Evolutionary conservation across 208 protist species (phyloP).

Genomic region (Acanthamoeba quina): DNA sequence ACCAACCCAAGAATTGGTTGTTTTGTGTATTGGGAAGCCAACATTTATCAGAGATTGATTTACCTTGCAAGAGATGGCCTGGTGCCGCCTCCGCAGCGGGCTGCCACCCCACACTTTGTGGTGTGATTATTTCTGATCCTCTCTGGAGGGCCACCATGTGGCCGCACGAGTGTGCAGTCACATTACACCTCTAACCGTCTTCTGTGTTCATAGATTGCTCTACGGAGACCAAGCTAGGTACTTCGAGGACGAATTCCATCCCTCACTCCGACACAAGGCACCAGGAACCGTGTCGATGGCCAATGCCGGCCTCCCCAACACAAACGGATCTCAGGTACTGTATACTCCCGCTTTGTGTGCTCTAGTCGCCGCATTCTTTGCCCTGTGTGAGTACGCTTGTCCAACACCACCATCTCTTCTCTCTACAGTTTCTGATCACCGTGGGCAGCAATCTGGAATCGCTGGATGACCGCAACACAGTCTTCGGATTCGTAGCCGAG

Average conservation of each 20-base stretch:
- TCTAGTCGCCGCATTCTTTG: no score
- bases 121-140: neutral
- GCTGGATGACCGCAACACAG: slow-evolving; percentile 92
- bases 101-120: neutral
- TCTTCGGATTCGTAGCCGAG: slow-evolving; percentile 92
- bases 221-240: slow-evolving; percentile 87
- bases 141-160: no score
- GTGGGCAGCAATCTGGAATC: slow-evolving; percentile 82
- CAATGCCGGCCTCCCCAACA: slow-evolving; percentile 83
- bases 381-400: no score
- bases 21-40: slow-evolving; percentile 11
- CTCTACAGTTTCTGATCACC: slow-evolving; percentile 93
- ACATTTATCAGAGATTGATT: neutral
- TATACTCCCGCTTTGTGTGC: slow-evolving; percentile 9
- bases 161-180: no score
- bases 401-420: neutral
- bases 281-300: slow-evolving; percentile 89
- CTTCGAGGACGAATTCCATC: slow-evolving; percentile 91
- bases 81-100: slow-evolving; percentile 14
- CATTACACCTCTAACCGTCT: neutral
- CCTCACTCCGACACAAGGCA: slow-evolving; percentile 79
- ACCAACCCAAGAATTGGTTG: neutral
- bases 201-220: slow-evolving; percentile 56
- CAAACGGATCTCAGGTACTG: slow-evolving; percentile 89
- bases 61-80: slow-evolving; percentile 6